Evolutionary conservation across 2,329 filamentous ascomycete species (phyloP).

Genomic region (Trichoderma gracile): DNA sequence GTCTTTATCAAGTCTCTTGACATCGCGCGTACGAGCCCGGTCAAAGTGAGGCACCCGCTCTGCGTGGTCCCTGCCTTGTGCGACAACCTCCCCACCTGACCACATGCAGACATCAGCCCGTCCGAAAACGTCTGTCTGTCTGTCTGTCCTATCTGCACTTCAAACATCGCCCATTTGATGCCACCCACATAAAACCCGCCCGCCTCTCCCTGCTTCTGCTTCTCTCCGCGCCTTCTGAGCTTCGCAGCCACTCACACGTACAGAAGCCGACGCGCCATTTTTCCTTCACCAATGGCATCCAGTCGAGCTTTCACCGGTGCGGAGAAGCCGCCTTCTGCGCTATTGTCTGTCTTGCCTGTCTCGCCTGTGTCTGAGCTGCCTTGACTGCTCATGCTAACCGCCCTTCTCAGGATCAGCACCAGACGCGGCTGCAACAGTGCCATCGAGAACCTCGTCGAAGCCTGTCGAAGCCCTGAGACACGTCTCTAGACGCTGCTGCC

Average conservation of each 20-base stretch:
- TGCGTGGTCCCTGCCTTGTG: neutral
- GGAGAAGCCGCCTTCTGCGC: neutral
- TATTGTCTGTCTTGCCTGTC: constrained; percentile 3
- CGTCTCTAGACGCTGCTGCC: neutral
- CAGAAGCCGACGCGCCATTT: neutral
- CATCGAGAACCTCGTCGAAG: neutral
- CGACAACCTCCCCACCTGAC: neutral
- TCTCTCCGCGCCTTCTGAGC: neutral
- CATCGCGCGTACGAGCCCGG: neutral
- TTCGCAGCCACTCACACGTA: neutral
- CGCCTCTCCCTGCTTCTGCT: neutral
- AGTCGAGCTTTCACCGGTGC: constrained; percentile 17
- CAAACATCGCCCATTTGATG: neutral
- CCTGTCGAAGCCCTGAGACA: neutral
- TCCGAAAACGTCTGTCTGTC: no score
- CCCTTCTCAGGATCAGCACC: constrained; percentile 6
- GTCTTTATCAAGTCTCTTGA: neutral
- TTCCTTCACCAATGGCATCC: constrained; percentile 6
- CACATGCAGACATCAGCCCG: neutral
- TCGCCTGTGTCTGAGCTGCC: neutral
- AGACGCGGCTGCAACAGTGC: neutral
- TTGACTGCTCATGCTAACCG: neutral
- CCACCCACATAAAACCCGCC: neutral
- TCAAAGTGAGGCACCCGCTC: neutral
- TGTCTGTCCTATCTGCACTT: no score